Evolutionary conservation across 1,284 basidiomycete species (phyloP).

Genomic region (Apiotrichum sp.): DNA sequence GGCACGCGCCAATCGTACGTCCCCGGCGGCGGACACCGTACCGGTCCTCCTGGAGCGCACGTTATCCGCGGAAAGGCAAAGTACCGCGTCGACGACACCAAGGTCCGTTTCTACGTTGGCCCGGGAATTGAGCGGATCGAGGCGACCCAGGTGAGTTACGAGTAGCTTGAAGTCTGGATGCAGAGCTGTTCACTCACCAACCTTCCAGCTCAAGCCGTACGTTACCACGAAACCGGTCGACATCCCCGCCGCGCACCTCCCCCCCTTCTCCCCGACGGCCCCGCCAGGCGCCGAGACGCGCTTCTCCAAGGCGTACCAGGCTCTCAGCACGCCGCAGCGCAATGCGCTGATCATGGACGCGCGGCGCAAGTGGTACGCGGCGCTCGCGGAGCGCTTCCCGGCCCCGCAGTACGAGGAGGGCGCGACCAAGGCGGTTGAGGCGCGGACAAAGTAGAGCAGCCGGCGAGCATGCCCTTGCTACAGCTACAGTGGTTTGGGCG

Average conservation of each 20-base stretch:
- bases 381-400: constrained; percentile 17
- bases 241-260: constrained; percentile 10
- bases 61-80: constrained; percentile 67
- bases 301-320: constrained; percentile 32
- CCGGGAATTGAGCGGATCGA: constrained; percentile 50
- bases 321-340: constrained; percentile 23
- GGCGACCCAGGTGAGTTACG: constrained; percentile 9
- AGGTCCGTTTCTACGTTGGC: constrained; percentile 75
- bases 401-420: constrained; percentile 5
- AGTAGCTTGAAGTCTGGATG: too few species aligned
- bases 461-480: too few species aligned
- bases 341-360: constrained; percentile 34
- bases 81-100: constrained; percentile 70
- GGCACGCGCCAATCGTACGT: constrained; percentile 75
- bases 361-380: constrained; percentile 40
- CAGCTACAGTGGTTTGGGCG: too few species aligned
- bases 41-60: constrained; percentile 77
- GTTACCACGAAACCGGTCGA: constrained; percentile 32
- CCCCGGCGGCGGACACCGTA: constrained; percentile 70
- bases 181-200: too few species aligned
- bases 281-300: constrained; percentile 8
- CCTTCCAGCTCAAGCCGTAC: constrained; percentile 50
- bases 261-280: constrained; percentile 17
- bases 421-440: neutral
- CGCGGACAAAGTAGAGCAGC: too few species aligned